phyloP scores from a whole-genome alignment of 2,329 filamentous ascomycete species.

The Domatiomyces globalis region DNA sequence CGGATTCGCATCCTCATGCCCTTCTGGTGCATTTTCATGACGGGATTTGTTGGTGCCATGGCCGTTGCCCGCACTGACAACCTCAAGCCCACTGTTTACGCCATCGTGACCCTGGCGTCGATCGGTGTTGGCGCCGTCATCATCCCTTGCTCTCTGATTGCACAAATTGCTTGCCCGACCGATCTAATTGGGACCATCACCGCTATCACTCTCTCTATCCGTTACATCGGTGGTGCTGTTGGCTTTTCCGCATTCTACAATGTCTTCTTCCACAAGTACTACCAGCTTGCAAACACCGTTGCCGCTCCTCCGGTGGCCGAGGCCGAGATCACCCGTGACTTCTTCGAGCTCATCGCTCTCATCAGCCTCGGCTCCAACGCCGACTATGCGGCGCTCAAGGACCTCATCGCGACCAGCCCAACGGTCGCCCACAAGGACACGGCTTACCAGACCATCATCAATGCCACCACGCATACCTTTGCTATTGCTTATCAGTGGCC shows the following conservation, averaged over 20 bases:
- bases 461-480: constrained; percentile 43
- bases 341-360: background rate
- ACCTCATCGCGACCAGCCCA: constrained; percentile 40
- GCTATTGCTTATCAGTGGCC: constrained; percentile 46
- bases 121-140: constrained; percentile 55
- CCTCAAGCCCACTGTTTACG: constrained; percentile 37
- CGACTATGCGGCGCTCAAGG: constrained; percentile 38
- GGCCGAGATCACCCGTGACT: constrained; percentile 36
- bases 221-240: constrained; percentile 52
- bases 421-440: constrained; percentile 39
- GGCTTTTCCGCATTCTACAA: constrained; percentile 49
- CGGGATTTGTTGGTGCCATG: constrained; percentile 44
- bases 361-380: constrained; percentile 8
- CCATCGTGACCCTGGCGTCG: constrained; percentile 45
- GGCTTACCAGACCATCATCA: constrained; percentile 39
- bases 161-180: constrained; percentile 55
- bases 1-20: constrained; percentile 48
- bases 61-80: constrained; percentile 39
- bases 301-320: constrained; percentile 36
- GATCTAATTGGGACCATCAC: constrained; percentile 55
- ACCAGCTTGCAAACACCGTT: constrained; percentile 34
- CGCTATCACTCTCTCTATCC: constrained; percentile 54
- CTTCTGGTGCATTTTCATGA: constrained; percentile 48
- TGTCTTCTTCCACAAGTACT: constrained; percentile 34
- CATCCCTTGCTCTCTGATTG: constrained; percentile 53